These are phyloP conservation scores for Pisolithus tinctorius DNA, from an alignment of 768 basidiomycete species.

Conservation along the genomic window DNA sequence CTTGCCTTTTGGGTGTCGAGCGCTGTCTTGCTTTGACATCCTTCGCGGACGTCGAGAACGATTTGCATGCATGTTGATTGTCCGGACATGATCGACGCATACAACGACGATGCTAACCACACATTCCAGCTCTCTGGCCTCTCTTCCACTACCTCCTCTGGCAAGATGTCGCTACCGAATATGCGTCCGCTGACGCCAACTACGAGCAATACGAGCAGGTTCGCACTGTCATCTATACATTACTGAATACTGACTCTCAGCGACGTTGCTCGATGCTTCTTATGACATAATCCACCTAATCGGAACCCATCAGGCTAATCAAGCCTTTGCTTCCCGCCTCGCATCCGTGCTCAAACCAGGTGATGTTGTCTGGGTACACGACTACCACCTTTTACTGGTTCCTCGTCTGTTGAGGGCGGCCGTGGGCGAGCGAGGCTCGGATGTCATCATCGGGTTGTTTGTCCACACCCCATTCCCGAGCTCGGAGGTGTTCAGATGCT, in stretches of 20 bases:
- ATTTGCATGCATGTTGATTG: not conserved
- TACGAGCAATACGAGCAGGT: conserved; percentile 41
- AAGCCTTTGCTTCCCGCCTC: conserved; percentile 70
- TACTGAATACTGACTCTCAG: not conserved
- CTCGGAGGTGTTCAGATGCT: conserved; percentile 90
- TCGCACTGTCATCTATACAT: not conserved
- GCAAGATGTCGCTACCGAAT: conserved; percentile 91
- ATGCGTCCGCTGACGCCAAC: conserved; percentile 75
- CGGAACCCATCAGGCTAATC: conserved; percentile 52
- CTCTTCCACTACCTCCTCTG: conserved; percentile 97
- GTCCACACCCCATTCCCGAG: conserved; percentile 98
- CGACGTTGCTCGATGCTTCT: not conserved
- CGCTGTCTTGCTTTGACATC: not conserved
- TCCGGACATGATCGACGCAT: no score
- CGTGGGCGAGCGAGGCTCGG: conserved; percentile 31
- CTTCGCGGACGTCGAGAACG: not conserved
- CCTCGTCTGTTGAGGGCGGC: conserved; percentile 76
- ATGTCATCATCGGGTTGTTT: conserved; percentile 74
- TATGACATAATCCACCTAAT: conserved; percentile 50
- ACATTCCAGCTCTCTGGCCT: conserved; percentile 78
- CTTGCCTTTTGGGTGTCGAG: no score
- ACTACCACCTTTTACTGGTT: conserved; percentile 92
- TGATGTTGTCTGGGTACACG: conserved; percentile 92
- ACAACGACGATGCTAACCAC: not conserved
- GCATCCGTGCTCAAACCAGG: conserved; percentile 75